Evolutionary conservation across 1,139 yeast genomes (phyloP).

Genomic region (Blastobotrys persicus): DNA sequence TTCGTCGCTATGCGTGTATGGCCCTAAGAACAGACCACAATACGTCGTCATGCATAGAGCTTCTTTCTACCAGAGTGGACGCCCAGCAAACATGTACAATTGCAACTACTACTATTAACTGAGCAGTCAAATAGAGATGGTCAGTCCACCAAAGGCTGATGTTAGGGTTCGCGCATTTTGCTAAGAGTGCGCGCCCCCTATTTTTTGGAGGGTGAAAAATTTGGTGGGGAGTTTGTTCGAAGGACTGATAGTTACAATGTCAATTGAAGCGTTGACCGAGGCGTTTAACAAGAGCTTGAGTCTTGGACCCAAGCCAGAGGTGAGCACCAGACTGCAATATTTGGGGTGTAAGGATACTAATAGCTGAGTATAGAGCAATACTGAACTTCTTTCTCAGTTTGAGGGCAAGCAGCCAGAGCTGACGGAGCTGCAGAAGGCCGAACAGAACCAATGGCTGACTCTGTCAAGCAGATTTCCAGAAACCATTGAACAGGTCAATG

Average conservation of each 20-base stretch:
- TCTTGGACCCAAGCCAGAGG: conserved; percentile 25
- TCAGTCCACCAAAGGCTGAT: too few relatives aligned
- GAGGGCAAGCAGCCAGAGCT: conserved; percentile 26
- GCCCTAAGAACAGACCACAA: too few relatives aligned
- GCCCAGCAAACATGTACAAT: too few relatives aligned
- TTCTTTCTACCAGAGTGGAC: too few relatives aligned
- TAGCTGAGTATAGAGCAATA: conserved; percentile 22
- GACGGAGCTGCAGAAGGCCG: conserved; percentile 54
- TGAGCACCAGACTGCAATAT: conserved; percentile 1
- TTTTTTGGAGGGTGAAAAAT: not conserved
- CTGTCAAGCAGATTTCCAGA: conserved; percentile 63
- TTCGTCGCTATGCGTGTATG: too few relatives aligned
- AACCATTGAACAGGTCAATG: conserved; percentile 57
- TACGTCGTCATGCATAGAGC: too few relatives aligned
- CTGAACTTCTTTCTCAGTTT: conserved; percentile 23
- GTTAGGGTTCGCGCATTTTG: not conserved
- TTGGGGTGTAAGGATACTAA: conserved; percentile 15
- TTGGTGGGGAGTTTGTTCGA: not conserved
- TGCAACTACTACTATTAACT: too few relatives aligned
- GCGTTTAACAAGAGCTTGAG: conserved; percentile 29
- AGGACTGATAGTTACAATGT: conserved; percentile 5
- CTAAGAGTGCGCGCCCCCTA: not conserved
- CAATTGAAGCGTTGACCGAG: conserved; percentile 29
- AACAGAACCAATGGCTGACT: conserved; percentile 76
- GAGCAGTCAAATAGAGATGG: too few relatives aligned